A percentile compares a stretch with the other conserved stretches of the same genome.
Evolutionary conservation across 1,139 yeast genomes (phyloP).

Genomic region (Diutina mesorugosa): DNA sequence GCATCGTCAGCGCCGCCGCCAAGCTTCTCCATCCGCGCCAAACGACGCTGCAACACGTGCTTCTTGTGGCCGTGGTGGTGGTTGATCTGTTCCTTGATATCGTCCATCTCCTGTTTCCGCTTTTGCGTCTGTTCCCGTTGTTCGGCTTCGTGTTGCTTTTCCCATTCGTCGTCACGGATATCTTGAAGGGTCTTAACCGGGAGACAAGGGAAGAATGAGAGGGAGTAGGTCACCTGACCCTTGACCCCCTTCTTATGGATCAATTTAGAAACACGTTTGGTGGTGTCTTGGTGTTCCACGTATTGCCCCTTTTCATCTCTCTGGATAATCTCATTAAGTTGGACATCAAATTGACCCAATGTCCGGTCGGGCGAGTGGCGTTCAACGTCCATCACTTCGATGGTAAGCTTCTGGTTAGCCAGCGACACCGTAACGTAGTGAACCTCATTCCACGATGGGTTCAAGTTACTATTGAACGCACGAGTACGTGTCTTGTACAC

Average conservation of each 20-base stretch:
- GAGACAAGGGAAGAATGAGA: slow-evolving; percentile 72
- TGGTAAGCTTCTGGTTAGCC: slow-evolving; percentile 63
- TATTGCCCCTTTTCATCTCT: slow-evolving; percentile 58
- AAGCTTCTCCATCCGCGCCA: slow-evolving; percentile 12
- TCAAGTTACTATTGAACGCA: slow-evolving; percentile 50
- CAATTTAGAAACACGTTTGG: slow-evolving; percentile 46
- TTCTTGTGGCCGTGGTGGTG: not conserved
- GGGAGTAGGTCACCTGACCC: slow-evolving; percentile 61
- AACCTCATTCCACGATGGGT: slow-evolving; percentile 81
- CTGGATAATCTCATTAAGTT: slow-evolving; percentile 52
- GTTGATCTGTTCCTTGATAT: slow-evolving; percentile 14
- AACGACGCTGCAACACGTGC: slow-evolving; percentile 14
- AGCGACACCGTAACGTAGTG: slow-evolving; percentile 73
- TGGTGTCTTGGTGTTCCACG: slow-evolving; percentile 43
- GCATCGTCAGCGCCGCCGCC: slow-evolving; percentile 16
- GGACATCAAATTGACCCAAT: slow-evolving; percentile 68
- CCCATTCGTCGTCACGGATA: slow-evolving; percentile 32
- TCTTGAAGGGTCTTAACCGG: slow-evolving; percentile 73
- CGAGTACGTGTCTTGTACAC: slow-evolving; percentile 67
- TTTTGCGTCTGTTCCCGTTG: slow-evolving; percentile 11
- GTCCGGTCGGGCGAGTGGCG: slow-evolving; percentile 67
- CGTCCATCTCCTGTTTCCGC: slow-evolving; percentile 9
- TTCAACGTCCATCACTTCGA: slow-evolving; percentile 92
- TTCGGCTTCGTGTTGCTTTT: slow-evolving; percentile 7
- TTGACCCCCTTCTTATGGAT: slow-evolving; percentile 67